Percentiles rank a stretch among this genome's conserved stretches.
Conservation (phyloP, 345 rosid species). For the Eucalyptus sideroxylon region DNA sequence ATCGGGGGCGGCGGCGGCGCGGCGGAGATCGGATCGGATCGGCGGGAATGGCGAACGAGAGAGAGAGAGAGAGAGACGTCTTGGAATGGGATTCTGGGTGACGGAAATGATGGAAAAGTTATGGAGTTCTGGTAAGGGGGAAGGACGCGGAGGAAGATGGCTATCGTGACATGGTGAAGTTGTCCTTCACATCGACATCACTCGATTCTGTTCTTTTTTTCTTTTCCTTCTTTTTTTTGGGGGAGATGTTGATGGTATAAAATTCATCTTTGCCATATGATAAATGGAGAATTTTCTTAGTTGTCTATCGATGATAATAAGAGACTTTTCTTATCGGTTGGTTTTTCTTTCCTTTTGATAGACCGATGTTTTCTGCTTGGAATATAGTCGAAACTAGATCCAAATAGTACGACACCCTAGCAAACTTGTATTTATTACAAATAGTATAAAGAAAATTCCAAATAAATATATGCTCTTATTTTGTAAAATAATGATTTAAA, state of each 20-base stretch:
- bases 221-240: neutral
- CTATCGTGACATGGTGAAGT: neutral
- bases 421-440: no score
- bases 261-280: no score
- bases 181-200: neutral
- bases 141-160: neutral
- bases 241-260: neutral
- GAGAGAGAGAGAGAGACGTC: neutral
- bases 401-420: neutral
- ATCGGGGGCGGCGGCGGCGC: neutral
- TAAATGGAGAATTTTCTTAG: no score
- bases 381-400: neutral
- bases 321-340: neutral
- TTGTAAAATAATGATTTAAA: rapidly evolving
- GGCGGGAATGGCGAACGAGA: neutral
- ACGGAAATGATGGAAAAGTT: neutral
- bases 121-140: neutral
- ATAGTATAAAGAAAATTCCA: no score
- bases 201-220: neutral
- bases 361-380: neutral
- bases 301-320: neutral
- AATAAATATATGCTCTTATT: no score
- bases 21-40: neutral
- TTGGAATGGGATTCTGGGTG: neutral
- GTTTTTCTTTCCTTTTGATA: neutral